These are phyloP conservation scores for Picea abies DNA, from an alignment of 83 land plant genomes.

Conservation along the genomic window DNA sequence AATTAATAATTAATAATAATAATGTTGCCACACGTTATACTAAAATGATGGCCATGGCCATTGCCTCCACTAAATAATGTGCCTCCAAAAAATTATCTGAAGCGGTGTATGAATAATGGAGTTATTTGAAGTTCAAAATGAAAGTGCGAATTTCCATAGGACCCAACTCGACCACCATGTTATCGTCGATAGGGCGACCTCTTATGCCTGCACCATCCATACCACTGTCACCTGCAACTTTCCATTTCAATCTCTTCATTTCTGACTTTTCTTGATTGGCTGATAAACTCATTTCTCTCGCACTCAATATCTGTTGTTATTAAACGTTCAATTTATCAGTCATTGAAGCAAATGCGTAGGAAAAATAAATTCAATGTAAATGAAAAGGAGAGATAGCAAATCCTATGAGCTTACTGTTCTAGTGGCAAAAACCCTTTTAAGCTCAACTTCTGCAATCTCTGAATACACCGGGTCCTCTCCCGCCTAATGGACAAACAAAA, in stretches of 20 bases:
- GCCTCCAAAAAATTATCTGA: no score
- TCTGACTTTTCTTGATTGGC: constrained; percentile 72
- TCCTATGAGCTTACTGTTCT: constrained; percentile 30
- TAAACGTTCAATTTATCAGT: not conserved
- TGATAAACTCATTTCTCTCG: constrained; percentile 66
- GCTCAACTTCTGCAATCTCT: constrained; percentile 46
- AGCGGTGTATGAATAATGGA: not conserved
- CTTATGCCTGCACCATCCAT: not conserved
- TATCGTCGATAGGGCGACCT: constrained; percentile 52
- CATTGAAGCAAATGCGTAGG: not conserved
- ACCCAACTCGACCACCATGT: constrained; percentile 65
- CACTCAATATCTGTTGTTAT: constrained; percentile 51
- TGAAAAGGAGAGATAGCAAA: not conserved
- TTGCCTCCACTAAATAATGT: not conserved
- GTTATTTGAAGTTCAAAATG: constrained; percentile 40
- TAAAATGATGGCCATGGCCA: no score
- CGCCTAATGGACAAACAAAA: constrained; percentile 23
- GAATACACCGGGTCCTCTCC: constrained; percentile 57
- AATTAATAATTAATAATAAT: no score
- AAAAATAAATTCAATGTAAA: not conserved
- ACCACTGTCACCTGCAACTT: constrained; percentile 41
- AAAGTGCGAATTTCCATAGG: constrained; percentile 94
- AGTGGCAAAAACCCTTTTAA: constrained; percentile 49
- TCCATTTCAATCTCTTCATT: constrained; percentile 65
- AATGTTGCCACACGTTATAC: no score